These are phyloP conservation scores for Hyaloscypha hepaticicola DNA, from an alignment of 495 filamentous ascomycete species.

Conservation along the genomic window DNA sequence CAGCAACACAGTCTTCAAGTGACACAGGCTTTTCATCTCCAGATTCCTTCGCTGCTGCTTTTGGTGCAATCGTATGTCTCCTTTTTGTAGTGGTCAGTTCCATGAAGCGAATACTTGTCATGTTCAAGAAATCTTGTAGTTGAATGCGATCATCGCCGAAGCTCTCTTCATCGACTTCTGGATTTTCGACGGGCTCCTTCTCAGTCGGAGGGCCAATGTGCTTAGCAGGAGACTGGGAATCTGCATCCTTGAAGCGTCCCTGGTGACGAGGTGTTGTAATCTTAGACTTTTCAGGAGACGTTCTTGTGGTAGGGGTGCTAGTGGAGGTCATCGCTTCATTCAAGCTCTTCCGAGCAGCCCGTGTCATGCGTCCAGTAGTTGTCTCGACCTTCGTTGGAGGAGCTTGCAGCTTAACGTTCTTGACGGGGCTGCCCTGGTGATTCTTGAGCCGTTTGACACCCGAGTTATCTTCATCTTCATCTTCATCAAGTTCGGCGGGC, in stretches of 20 bases:
- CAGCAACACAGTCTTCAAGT: conserved; percentile 77
- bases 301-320: conserved; percentile 41
- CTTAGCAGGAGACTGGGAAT: conserved; percentile 41
- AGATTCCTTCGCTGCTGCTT: conserved; percentile 40
- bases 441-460: conserved; percentile 69
- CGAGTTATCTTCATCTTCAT: conserved; percentile 59
- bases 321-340: conserved; percentile 30
- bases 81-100: conserved; percentile 90
- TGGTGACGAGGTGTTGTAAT: conserved; percentile 50
- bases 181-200: conserved; percentile 32
- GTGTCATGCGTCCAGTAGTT: conserved; percentile 54
- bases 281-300: conserved; percentile 45
- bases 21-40: conserved; percentile 50
- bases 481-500: conserved; percentile 67
- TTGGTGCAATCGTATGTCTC: conserved; percentile 74
- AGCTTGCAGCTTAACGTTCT: conserved; percentile 65
- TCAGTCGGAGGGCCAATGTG: conserved; percentile 44
- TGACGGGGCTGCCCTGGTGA: conserved; percentile 74
- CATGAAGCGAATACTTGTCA: conserved; percentile 97
- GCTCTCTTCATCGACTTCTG: conserved; percentile 37
- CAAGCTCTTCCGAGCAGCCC: conserved; percentile 47
- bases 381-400: conserved; percentile 65
- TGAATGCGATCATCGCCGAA: conserved; percentile 66
- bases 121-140: conserved; percentile 87
- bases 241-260: conserved; percentile 48